These are phyloP conservation scores for Eimeria praecox DNA, from an alignment of 169 alveolate genomes.

Conservation along the genomic window DNA sequence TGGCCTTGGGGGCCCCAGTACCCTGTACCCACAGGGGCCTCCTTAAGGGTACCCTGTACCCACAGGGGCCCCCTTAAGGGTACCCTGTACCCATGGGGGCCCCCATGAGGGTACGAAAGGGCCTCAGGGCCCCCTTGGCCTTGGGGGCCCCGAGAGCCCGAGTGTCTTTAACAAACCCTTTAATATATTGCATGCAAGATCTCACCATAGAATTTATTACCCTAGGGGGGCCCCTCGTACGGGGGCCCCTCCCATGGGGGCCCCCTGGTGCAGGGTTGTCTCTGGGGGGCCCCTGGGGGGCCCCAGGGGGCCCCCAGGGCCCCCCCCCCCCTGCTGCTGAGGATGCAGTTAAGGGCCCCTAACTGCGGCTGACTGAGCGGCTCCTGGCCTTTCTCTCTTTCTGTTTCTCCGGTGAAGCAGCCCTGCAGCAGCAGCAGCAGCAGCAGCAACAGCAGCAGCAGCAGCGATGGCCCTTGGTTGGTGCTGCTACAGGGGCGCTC, in stretches of 20 bases:
- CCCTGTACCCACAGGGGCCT: too few relatives aligned
- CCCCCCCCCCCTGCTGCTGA: too few relatives aligned
- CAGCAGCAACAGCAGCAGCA: constrained; percentile 3
- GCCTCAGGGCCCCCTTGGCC: too few relatives aligned
- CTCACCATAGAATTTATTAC: neutral
- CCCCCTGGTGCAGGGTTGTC: neutral
- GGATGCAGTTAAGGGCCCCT: neutral
- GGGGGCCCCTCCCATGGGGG: neutral
- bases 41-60: neutral
- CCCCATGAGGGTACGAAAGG: neutral
- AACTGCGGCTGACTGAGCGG: constrained; percentile 21
- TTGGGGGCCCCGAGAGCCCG: neutral
- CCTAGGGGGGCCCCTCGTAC: neutral
- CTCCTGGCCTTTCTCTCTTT: constrained; percentile 33
- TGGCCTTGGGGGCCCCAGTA: constrained; percentile 8
- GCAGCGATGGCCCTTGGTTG: neutral
- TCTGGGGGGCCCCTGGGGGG: neutral
- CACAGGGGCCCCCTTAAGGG: neutral
- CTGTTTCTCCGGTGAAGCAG: constrained; percentile 43
- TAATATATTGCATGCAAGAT: too few relatives aligned
- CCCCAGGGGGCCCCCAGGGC: constrained; percentile 12
- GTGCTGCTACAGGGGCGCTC: neutral
- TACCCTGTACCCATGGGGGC: neutral
- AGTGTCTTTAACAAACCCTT: constrained; percentile 87
- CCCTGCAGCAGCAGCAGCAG: constrained; percentile 46